Evolutionary conservation across 768 basidiomycete genomes (phyloP), one percentile per base, ranked within the genome.

Genomic region (Leccinum longicurvipes): DNA sequence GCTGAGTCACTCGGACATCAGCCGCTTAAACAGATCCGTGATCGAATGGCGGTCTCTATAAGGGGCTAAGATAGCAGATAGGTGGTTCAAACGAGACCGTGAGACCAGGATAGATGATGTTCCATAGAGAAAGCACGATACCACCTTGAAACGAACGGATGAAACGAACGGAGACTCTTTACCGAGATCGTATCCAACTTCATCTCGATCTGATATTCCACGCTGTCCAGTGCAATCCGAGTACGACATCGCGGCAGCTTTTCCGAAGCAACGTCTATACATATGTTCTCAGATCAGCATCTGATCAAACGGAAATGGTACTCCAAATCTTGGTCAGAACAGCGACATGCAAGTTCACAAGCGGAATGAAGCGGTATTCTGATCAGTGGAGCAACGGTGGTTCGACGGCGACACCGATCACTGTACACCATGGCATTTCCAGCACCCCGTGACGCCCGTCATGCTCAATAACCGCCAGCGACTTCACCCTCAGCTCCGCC

Each of bases 401-500:
- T 32, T 29, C 2, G 24, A 46, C 14, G 28, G 32, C 24, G 28
- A 29, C 9, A 55, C 32, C 27, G 31, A 34, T 1, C n/a, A n/a
- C n/a, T n/a, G 10, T 23, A 19, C 23, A 41, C 2, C 9, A 6
- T 61, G 49, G 57, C 63, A 41, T 41, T 19, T 19, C 39, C 39
- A 41, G 39, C 9, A 11, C 2, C 19, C 8, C 36, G 36, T 39
- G 17, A 39, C n/a, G 8, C 32, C 34, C 12, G 34, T 6, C 24
- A 41, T 46, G 24, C 10, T 64, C 56, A 67, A 48, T 54, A 58
- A 14, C 48, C 46, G 6, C 55, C 54, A 10, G 39, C 50, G 17
- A 49, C 31, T 15, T 67, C 76, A 17, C 64, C 74, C 2, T 63
- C 76, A 11, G 73, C 79, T 5, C 77, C 80, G 23, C 73, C 79